Percentiles rank a stretch among this genome's conserved stretches.
These are phyloP conservation scores for Podaxis mareebaensis DNA, from an alignment of 768 basidiomycete species.

Conservation along the genomic window DNA sequence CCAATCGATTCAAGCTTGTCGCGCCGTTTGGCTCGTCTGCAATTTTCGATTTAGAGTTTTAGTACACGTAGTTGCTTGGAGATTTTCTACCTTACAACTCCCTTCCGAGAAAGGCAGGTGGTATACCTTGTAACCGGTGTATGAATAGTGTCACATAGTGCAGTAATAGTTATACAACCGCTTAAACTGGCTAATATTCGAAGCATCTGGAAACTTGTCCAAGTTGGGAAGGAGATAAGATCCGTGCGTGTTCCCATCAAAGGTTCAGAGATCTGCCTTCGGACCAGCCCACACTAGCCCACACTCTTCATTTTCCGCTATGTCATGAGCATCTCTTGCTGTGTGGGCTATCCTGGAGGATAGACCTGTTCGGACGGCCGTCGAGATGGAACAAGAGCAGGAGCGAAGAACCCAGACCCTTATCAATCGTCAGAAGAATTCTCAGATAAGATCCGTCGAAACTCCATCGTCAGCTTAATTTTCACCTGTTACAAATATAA, in stretches of 20 bases:
- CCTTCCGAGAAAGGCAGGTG: constrained; percentile 8
- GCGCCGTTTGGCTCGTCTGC: background rate
- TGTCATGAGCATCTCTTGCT: background rate
- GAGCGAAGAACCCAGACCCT: constrained; percentile 1
- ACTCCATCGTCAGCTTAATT: background rate
- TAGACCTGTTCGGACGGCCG: background rate
- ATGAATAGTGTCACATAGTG: constrained; percentile 11
- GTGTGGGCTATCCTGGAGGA: background rate
- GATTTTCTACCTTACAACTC: constrained; percentile 8
- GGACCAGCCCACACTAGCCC: background rate
- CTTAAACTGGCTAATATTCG: background rate
- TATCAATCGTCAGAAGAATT: constrained; percentile 12
- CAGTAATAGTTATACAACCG: constrained; percentile 6
- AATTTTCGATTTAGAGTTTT: constrained; percentile 8
- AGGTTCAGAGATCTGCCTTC: background rate
- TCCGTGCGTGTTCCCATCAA: background rate
- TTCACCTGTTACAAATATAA: background rate
- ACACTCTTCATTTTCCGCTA: background rate
- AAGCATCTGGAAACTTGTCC: background rate
- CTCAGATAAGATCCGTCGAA: constrained; percentile 4
- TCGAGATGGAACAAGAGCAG: background rate
- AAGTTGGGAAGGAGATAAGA: background rate
- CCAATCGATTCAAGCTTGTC: no score
- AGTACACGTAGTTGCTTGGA: constrained; percentile 11
- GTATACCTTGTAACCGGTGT: constrained; percentile 15